Conservation (phyloP, 306 rosid species). For the Morella rubra region DNA sequence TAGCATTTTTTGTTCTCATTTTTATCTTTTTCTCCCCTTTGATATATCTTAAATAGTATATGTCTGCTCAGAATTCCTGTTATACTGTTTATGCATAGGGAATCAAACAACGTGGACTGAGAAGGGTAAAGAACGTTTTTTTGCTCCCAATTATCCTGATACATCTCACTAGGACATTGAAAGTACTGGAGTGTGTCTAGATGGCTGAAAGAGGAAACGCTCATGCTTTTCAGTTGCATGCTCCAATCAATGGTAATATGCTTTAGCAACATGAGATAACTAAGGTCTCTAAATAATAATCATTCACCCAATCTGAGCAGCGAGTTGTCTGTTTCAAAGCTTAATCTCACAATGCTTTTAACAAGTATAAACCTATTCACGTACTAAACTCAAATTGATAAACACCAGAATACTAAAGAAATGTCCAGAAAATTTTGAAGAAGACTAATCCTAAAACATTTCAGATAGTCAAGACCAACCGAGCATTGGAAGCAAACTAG, state of each 20-base stretch:
- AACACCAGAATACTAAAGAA: background rate
- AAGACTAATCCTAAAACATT: background rate
- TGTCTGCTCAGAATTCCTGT: background rate
- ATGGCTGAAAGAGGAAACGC: background rate
- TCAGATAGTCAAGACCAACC: constrained; percentile 47
- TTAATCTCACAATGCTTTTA: background rate
- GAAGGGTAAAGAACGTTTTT: background rate
- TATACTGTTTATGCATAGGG: background rate
- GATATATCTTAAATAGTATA: background rate
- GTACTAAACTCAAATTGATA: background rate
- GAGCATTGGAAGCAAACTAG: constrained; percentile 62
- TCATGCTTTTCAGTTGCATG: background rate
- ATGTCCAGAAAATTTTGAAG: background rate
- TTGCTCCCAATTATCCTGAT: background rate
- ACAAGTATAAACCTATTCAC: background rate
- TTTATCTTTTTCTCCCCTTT: background rate
- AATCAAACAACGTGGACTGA: too few species aligned
- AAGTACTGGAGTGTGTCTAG: background rate
- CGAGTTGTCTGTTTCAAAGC: background rate
- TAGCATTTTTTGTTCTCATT: background rate
- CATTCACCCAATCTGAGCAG: background rate
- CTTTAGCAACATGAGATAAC: background rate
- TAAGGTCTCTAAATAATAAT: background rate
- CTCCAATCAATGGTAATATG: background rate
- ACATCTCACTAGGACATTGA: background rate